Conservation (phyloP, 148 eudicot genomes). For the Rhododendron ferrugineum region DNA sequence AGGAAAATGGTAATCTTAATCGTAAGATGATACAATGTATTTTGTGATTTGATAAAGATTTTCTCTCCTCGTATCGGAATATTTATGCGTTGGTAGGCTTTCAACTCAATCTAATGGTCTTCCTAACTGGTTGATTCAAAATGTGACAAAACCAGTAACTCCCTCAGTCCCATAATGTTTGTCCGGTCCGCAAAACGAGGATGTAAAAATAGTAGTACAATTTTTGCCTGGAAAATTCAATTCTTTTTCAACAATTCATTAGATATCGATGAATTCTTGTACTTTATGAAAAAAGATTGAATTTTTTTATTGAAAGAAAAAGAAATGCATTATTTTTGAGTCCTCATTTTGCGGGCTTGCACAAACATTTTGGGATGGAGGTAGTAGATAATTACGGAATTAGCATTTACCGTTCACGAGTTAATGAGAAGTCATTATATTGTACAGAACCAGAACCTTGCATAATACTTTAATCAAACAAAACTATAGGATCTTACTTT, state of each 20-base stretch:
- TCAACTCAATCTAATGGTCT: background rate
- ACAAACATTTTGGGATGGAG: too few species aligned
- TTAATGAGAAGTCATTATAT: background rate
- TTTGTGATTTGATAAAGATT: background rate
- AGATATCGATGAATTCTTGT: too few species aligned
- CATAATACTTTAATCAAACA: background rate
- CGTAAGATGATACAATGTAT: background rate
- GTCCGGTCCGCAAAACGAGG: too few species aligned
- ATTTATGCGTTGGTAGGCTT: background rate
- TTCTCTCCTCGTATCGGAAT: background rate
- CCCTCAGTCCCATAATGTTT: too few species aligned
- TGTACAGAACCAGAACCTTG: background rate
- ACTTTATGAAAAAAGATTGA: too few species aligned
- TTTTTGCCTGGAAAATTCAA: too few species aligned
- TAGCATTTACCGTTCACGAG: background rate
- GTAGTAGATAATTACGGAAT: background rate
- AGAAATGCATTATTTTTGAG: too few species aligned
- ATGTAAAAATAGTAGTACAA: too few species aligned
- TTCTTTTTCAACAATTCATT: too few species aligned
- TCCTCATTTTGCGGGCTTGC: too few species aligned
- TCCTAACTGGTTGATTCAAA: background rate
- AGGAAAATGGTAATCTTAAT: background rate
- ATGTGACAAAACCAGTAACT: background rate
- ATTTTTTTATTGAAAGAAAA: too few species aligned
- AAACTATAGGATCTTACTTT: background rate